phyloP scores from a whole-genome alignment of 805 yeast genomes.

The Millerozyma acaciae region DNA sequence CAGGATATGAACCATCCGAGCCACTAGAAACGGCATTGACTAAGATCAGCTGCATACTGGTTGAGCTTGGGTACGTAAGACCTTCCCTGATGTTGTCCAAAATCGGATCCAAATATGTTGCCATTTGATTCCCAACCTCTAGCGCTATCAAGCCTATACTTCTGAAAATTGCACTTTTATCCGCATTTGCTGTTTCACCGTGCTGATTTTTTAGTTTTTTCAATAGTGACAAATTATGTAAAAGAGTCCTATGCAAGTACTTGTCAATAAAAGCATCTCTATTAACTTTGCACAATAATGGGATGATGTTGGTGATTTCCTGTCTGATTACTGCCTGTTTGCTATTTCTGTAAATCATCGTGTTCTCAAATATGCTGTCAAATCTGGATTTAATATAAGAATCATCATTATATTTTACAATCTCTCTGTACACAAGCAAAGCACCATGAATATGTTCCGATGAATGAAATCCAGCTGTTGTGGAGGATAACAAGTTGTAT shows the following conservation, averaged over 20 bases:
- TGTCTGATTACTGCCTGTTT: constrained; percentile 71
- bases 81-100: constrained; percentile 81
- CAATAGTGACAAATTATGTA: constrained; percentile 72
- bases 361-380: constrained; percentile 71
- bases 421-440: constrained; percentile 73
- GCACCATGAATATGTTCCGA: constrained; percentile 85
- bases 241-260: constrained; percentile 75
- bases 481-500: constrained; percentile 18
- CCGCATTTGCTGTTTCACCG: constrained; percentile 42
- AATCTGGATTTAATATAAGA: constrained; percentile 67
- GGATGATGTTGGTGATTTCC: constrained; percentile 81
- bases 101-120: constrained; percentile 85
- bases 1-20: constrained; percentile 10
- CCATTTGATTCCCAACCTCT: constrained; percentile 78
- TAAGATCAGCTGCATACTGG: constrained; percentile 36
- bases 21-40: constrained; percentile 36
- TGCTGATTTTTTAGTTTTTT: constrained; percentile 55
- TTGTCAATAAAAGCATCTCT: constrained; percentile 71
- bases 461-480: constrained; percentile 19
- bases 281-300: constrained; percentile 76
- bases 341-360: constrained; percentile 72
- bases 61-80: constrained; percentile 39
- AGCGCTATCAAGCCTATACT: constrained; percentile 83
- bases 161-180: constrained; percentile 68
- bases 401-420: constrained; percentile 65